Percentiles rank a stretch among this genome's conserved stretches.
phyloP scores from a whole-genome alignment of 345 rosid genomes.

The Trapa incisa region DNA sequence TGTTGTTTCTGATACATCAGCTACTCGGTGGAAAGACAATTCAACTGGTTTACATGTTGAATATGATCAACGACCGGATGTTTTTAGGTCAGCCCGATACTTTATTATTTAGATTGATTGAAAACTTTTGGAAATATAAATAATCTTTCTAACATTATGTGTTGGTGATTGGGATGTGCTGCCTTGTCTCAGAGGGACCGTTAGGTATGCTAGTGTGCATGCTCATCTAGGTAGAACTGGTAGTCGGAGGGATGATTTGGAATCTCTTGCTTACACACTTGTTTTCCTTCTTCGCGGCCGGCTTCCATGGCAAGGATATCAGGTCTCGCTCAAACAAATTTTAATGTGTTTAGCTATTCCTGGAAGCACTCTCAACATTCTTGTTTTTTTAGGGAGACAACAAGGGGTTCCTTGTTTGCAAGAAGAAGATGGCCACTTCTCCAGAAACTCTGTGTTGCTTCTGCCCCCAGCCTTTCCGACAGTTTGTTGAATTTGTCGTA shows the following conservation, averaged over 20 bases:
- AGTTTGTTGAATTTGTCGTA: constrained; percentile 83
- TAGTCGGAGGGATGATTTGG: constrained; percentile 92
- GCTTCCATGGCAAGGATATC: constrained; percentile 96
- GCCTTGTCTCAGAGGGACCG: constrained; percentile 62
- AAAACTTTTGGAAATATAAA: too few species aligned
- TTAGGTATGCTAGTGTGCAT: constrained; percentile 95
- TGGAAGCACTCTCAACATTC: constrained; percentile 7
- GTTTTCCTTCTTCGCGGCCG: constrained; percentile 93
- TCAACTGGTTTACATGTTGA: constrained; percentile 81
- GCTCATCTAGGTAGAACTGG: constrained; percentile 97
- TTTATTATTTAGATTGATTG: too few species aligned
- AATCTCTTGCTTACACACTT: constrained; percentile 98
- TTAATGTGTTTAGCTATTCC: constrained; percentile 2
- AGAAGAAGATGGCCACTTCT: constrained; percentile 14
- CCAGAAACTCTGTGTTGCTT: constrained; percentile 82
- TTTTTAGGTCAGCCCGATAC: constrained; percentile 49
- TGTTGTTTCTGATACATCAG: constrained; percentile 25
- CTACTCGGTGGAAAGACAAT: constrained; percentile 79
- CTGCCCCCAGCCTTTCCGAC: constrained; percentile 80
- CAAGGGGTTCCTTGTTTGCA: constrained; percentile 68
- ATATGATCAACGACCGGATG: constrained; percentile 98
- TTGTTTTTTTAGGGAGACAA: constrained; percentile 64
- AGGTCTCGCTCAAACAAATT: constrained; percentile 31
- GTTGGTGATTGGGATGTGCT: not conserved
- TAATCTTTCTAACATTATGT: not conserved